phyloP scores from a whole-genome alignment of 2,329 filamentous ascomycete genomes.

The Aureobasidium pullulans region DNA sequence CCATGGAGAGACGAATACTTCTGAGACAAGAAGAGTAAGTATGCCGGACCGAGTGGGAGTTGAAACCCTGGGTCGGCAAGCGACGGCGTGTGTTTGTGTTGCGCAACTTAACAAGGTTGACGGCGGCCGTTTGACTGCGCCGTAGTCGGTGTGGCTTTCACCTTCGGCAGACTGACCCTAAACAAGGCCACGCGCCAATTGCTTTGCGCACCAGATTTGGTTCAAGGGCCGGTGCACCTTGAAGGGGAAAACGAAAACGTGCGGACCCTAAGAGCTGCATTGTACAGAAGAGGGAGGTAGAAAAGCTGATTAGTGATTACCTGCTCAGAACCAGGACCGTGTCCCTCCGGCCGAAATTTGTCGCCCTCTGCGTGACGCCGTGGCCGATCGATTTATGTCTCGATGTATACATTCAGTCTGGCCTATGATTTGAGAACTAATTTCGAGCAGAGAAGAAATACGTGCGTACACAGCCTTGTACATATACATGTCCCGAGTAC shows the following conservation, averaged over 20 bases:
- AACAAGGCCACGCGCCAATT: neutral
- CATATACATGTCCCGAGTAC: neutral
- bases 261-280: neutral
- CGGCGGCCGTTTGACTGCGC: conserved; percentile 7
- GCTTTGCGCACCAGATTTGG: neutral
- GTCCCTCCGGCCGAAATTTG: neutral
- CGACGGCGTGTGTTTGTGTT: neutral
- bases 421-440: neutral
- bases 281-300: conserved; percentile 6
- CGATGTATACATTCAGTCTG: neutral
- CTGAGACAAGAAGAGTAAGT: neutral
- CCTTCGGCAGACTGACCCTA: conserved; percentile 6
- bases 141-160: neutral
- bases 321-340: neutral
- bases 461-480: neutral
- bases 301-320: neutral
- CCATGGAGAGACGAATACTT: neutral
- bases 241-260: neutral
- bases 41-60: neutral
- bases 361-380: neutral
- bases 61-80: neutral
- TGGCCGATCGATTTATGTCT: neutral
- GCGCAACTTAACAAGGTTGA: conserved; percentile 6
- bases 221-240: neutral
- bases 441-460: too few relatives aligned